A percentile compares a stretch with the other conserved stretches of the same genome.
Evolutionary conservation across 768 basidiomycete genomes (phyloP).

Genomic region (Lactarius sp.): DNA sequence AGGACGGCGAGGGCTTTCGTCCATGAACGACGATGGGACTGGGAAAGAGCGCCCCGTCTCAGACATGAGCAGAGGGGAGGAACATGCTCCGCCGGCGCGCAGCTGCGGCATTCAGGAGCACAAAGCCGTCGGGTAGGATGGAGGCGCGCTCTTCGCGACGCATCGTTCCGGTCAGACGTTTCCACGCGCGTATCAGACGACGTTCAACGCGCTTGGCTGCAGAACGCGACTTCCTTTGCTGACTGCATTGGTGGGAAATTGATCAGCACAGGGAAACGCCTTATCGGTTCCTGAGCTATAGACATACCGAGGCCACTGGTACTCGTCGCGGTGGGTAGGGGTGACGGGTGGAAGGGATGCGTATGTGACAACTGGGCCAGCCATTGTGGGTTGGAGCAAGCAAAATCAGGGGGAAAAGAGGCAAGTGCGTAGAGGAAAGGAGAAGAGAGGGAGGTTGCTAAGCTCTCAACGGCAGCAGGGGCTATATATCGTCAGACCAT

Average conservation of each 20-base stretch:
- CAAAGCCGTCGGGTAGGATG: conserved; percentile 53
- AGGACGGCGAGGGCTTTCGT: not conserved
- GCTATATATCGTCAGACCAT: no score
- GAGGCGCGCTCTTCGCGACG: conserved; percentile 51
- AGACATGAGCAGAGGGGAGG: not conserved
- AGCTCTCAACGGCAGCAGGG: no score
- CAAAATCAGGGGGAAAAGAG: not conserved
- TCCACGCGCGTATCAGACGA: conserved; percentile 57
- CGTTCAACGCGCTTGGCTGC: conserved; percentile 50
- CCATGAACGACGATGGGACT: not conserved
- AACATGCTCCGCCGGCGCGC: conserved; percentile 43
- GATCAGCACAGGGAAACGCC: not conserved
- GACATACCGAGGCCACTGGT: conserved; percentile 13
- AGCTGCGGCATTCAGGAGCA: conserved; percentile 48
- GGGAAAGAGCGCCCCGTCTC: not conserved
- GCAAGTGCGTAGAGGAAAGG: no score
- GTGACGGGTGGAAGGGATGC: not conserved
- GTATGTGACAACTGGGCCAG: conserved; percentile 16
- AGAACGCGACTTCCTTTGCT: conserved; percentile 25
- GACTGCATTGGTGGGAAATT: not conserved
- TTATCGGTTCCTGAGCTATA: no score
- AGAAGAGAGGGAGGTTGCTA: no score
- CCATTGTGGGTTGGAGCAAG: not conserved
- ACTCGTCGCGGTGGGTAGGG: not conserved
- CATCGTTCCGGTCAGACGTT: conserved; percentile 49